These are phyloP conservation scores for Phaffia rhodozyma DNA, from an alignment of 1,284 basidiomycete species.

Conservation along the genomic window DNA sequence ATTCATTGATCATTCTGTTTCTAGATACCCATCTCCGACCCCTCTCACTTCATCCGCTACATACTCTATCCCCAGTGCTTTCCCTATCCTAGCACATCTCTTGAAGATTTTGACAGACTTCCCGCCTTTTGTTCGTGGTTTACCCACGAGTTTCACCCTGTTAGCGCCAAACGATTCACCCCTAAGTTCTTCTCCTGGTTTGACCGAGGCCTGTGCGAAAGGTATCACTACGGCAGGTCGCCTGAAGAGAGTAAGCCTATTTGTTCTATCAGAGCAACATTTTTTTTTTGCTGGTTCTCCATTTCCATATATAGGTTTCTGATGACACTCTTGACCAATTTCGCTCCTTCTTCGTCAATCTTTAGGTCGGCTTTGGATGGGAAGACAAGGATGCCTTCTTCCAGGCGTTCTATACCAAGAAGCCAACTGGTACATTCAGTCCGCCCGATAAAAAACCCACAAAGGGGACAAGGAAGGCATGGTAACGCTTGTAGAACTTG, in stretches of 20 bases:
- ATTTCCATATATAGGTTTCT: no score
- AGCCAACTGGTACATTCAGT: no score
- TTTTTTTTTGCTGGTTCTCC: no score
- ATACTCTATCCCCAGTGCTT: constrained; percentile 1
- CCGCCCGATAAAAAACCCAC: no score
- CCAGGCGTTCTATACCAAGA: background rate
- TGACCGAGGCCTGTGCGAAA: constrained; percentile 12
- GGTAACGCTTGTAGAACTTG: no score
- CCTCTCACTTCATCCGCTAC: background rate
- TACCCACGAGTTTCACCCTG: background rate
- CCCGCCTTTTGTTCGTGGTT: constrained; percentile 1
- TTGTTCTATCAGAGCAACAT: no score
- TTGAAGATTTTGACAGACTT: constrained; percentile 8
- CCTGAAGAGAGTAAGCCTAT: constrained; percentile 4
- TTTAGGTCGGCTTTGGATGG: constrained; percentile 8
- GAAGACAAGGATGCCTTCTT: constrained; percentile 17
- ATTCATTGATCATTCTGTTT: background rate
- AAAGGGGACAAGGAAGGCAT: no score
- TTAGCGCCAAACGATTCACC: constrained; percentile 12
- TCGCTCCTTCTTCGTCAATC: background rate
- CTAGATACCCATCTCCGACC: constrained; percentile 9
- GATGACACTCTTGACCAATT: no score
- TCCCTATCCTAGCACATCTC: constrained; percentile 4
- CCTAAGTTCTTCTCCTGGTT: background rate
- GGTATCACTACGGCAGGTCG: constrained; percentile 5